Evolutionary conservation across 1,139 yeast species (phyloP).

Genomic region (Diutina sp.): DNA sequence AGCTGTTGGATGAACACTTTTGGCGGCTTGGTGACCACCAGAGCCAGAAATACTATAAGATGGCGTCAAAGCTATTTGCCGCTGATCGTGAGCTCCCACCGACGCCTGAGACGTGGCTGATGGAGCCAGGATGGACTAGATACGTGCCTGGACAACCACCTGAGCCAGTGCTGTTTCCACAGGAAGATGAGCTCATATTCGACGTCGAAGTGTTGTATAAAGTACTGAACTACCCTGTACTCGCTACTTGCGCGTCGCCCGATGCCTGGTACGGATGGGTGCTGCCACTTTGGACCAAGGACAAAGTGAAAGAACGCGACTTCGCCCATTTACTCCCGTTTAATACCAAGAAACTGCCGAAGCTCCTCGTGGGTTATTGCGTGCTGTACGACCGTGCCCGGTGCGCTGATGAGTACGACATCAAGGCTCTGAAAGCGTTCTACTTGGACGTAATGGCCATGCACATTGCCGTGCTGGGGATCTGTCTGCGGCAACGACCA

Average conservation of each 20-base stretch:
- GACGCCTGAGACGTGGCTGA: slow-evolving; percentile 29
- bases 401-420: slow-evolving; percentile 67
- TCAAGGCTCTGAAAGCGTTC: slow-evolving; percentile 57
- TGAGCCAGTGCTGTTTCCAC: slow-evolving; percentile 50
- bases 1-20: slow-evolving; percentile 73
- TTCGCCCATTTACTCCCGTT: slow-evolving; percentile 68
- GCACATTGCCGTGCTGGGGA: slow-evolving; percentile 84
- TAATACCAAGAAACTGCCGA: slow-evolving; percentile 33
- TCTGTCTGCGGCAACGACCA: slow-evolving; percentile 85
- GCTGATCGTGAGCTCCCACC: slow-evolving; percentile 33
- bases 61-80: slow-evolving; percentile 28
- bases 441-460: slow-evolving; percentile 87
- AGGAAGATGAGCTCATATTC: slow-evolving; percentile 56
- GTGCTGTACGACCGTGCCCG: slow-evolving; percentile 87
- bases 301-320: slow-evolving; percentile 11
- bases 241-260: slow-evolving; percentile 72
- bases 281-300: slow-evolving; percentile 59
- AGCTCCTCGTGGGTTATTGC: slow-evolving; percentile 77
- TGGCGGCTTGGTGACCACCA: slow-evolving; percentile 50
- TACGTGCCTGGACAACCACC: slow-evolving; percentile 48
- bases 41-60: slow-evolving; percentile 45
- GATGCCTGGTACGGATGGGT: slow-evolving; percentile 95
- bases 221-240: slow-evolving; percentile 55
- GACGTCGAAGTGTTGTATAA: slow-evolving; percentile 87
- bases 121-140: slow-evolving; percentile 72